Percentiles rank a stretch among this genome's conserved stretches.
Conservation (phyloP, 306 rosid species). For the Fragaria iinumae region DNA sequence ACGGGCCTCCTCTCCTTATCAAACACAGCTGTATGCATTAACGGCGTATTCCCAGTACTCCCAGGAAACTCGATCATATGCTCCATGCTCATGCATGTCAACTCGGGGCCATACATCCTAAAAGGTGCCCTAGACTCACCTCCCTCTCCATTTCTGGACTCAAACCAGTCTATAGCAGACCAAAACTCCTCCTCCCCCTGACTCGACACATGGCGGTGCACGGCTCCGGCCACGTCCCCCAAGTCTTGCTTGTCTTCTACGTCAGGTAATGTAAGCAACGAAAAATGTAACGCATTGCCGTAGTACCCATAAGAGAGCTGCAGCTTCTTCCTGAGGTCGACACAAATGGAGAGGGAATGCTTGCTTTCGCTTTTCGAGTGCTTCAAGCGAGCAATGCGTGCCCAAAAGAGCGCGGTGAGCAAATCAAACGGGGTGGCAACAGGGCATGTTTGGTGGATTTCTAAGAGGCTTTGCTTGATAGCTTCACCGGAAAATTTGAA, state of each 20-base stretch:
- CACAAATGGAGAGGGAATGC: conserved; percentile 47
- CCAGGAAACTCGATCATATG: conserved; percentile 26
- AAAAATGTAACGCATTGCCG: conserved; percentile 68
- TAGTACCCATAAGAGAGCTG: conserved; percentile 40
- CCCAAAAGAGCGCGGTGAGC: conserved; percentile 63
- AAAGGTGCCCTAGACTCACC: conserved; percentile 27
- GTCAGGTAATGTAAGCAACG: conserved; percentile 27
- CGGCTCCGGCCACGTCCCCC: conserved; percentile 22
- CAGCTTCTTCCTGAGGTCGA: conserved; percentile 38
- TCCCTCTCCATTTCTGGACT: conserved; percentile 33
- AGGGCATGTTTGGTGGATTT: conserved; percentile 27
- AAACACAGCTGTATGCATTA: conserved; percentile 42
- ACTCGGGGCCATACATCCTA: conserved; percentile 48
- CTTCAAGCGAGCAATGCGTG: conserved; percentile 37
- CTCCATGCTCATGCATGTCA: conserved; percentile 62
- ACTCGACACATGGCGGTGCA: conserved; percentile 41
- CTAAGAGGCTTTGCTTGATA: conserved; percentile 31
- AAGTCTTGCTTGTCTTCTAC: conserved; percentile 21
- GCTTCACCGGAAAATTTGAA: conserved; percentile 51
- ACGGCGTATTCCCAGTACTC: neutral
- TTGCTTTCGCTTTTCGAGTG: neutral
- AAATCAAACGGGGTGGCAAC: conserved; percentile 59
- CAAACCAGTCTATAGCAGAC: conserved; percentile 37
- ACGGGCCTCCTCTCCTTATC: conserved; percentile 27
- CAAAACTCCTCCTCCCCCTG: conserved; percentile 37